Evolutionary conservation across 2,329 filamentous ascomycete genomes (phyloP), one percentile per base, ranked within the genome.

Genomic region (Colletotrichum magnum): DNA sequence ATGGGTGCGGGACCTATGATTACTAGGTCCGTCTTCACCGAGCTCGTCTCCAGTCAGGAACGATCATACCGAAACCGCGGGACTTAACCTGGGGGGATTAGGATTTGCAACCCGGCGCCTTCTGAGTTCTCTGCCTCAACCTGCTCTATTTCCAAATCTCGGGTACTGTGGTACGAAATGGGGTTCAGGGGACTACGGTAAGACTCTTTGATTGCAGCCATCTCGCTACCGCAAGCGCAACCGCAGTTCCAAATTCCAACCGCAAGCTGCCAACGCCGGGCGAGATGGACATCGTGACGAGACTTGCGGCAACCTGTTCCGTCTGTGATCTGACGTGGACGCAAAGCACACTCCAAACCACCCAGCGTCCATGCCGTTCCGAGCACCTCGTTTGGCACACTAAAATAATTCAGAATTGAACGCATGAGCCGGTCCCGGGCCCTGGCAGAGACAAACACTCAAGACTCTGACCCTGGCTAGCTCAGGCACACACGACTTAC

Each of bases 201-300:
- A 60, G 18, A 21, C 43, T 48, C 41, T 51, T 65, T 69, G 54
- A 59, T 56, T 69, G 61, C 61, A 9, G 61, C 21, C 54, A 65
- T 69, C n/a, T 69, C 54, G 54, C 61, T 65, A 47, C 54, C 13
- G 28, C n/a, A 26, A 13, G 7, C n/a, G 21, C 21, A 18, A 50
- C 21, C n/a, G 12, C 47, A 18, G 18, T 16, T 41, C 28, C n/a
- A 15, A 10, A 21, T 16, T 41, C 18, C n/a, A 15, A 10, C 15
- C 32, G 21, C 32, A 47, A 41, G 18, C 26, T 39, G 52, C 60
- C 45, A 28, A 39, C 39, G 32, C 45, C 18, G 36, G 48, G 32
- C 24, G 43, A 43, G 9, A 68, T 9, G 26, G 28, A 41, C 58
- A n/a, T 16, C 36, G 32, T 52, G 41, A 48, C 43, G 41, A 58